Evolutionary conservation across 768 basidiomycete species (phyloP).

Genomic region (Chalciporus chontae): DNA sequence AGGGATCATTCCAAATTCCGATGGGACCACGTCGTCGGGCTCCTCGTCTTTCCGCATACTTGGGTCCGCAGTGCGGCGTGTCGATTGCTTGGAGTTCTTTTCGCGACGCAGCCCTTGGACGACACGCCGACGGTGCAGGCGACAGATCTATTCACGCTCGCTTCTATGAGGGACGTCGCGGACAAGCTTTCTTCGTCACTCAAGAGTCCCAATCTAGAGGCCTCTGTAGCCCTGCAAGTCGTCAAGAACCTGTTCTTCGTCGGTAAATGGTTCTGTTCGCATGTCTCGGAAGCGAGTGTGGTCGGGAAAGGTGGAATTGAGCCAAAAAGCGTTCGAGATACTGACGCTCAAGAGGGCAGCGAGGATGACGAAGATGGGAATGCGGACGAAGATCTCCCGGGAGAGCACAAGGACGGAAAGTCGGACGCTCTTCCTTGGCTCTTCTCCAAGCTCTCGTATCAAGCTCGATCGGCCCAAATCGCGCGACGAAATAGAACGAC

Average conservation of each 20-base stretch:
- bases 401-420: conserved; percentile 2
- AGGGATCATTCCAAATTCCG: conserved; percentile 44
- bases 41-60: conserved; percentile 86
- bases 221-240: conserved; percentile 69
- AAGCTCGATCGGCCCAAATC: conserved; percentile 73
- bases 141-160: conserved; percentile 48
- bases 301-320: conserved; percentile 26
- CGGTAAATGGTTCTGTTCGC: conserved; percentile 74
- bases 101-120: conserved; percentile 46
- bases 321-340: background rate
- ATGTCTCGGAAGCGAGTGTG: conserved; percentile 25
- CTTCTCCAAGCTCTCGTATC: conserved; percentile 91
- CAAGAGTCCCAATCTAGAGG: conserved; percentile 76
- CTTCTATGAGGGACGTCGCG: conserved; percentile 65
- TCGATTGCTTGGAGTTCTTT: conserved; percentile 70
- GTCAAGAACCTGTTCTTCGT: conserved; percentile 93
- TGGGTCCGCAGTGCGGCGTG: conserved; percentile 89
- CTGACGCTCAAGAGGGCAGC: background rate
- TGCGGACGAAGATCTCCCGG: conserved; percentile 17
- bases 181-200: conserved; percentile 73
- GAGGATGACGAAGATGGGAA: conserved; percentile 26
- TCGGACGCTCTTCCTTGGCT: conserved; percentile 79
- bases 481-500: conserved; percentile 55
- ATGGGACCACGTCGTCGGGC: conserved; percentile 61
- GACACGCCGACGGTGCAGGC: background rate